Evolutionary conservation across 1,139 yeast genomes (phyloP).

Genomic region (Magnusiomyces paraingens): DNA sequence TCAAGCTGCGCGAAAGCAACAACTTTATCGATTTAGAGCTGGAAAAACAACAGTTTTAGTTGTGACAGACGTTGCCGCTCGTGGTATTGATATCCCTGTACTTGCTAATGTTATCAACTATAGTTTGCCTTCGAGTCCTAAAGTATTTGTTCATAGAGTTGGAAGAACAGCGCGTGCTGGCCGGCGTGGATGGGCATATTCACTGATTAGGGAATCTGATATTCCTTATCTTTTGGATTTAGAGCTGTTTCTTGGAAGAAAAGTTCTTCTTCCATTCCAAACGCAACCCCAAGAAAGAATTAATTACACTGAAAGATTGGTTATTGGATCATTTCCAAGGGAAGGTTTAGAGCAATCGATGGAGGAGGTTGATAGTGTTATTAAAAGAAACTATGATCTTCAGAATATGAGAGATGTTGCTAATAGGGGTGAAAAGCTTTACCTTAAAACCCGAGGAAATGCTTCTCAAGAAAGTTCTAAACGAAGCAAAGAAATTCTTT

Average conservation of each 20-base stretch:
- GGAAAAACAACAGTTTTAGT: constrained; percentile 81
- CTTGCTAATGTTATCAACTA: constrained; percentile 90
- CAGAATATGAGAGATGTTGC: constrained; percentile 63
- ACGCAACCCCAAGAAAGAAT: constrained; percentile 44
- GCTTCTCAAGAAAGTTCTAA: constrained; percentile 83
- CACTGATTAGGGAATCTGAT: constrained; percentile 79
- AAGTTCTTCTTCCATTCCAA: constrained; percentile 49
- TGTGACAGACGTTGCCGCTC: constrained; percentile 98
- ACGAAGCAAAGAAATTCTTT: constrained; percentile 72
- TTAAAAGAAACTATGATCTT: constrained; percentile 66
- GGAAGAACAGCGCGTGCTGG: constrained; percentile 99
- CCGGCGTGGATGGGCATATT: constrained; percentile 95
- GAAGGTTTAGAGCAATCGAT: constrained; percentile 58
- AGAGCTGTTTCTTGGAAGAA: constrained; percentile 83
- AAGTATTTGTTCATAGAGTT: constrained; percentile 91
- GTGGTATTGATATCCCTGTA: constrained; percentile 98
- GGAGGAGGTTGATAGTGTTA: constrained; percentile 62
- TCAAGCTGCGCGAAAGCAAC: constrained; percentile 90
- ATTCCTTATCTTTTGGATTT: constrained; percentile 85
- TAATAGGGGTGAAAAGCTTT: constrained; percentile 78
- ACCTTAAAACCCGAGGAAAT: constrained; percentile 74
- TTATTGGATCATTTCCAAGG: constrained; percentile 80
- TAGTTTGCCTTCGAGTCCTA: constrained; percentile 85
- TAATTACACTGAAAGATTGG: constrained; percentile 69
- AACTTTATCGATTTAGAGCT: constrained; percentile 72